Evolutionary conservation across 2,329 filamentous ascomycete genomes (phyloP).

Genomic region (Teratosphaeria gauchensis): DNA sequence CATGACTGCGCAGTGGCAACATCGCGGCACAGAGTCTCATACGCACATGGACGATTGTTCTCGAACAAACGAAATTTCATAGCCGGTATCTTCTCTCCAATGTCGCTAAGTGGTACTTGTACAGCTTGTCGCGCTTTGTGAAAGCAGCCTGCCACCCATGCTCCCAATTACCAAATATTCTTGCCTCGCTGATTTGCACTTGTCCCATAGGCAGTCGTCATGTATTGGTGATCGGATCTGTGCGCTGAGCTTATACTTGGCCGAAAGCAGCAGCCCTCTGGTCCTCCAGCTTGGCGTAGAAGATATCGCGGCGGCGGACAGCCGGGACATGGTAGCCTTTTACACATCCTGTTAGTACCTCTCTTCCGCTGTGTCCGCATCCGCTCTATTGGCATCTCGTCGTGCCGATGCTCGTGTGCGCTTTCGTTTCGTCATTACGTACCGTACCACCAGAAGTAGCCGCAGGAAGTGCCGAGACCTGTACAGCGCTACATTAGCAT

Average conservation of each 20-base stretch:
- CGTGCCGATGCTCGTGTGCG: not conserved
- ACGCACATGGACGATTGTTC: not conserved
- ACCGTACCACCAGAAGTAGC: slow-evolving; percentile 61
- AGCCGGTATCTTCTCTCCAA: not conserved
- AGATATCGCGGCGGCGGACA: slow-evolving; percentile 53
- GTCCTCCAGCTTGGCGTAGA: slow-evolving; percentile 55
- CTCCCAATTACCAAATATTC: not conserved
- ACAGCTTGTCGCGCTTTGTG: slow-evolving; percentile 1
- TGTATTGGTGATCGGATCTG: not conserved
- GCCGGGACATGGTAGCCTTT: slow-evolving; percentile 55
- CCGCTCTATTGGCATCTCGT: not conserved
- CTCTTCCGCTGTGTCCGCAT: not conserved
- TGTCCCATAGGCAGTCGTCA: not conserved
- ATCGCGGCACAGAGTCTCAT: not conserved
- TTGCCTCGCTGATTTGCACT: not conserved
- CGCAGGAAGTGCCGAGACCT: slow-evolving; percentile 54
- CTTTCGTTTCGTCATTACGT: slow-evolving; percentile 24
- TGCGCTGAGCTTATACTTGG: slow-evolving; percentile 17
- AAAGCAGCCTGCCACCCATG: not conserved
- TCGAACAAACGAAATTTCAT: not conserved
- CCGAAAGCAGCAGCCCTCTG: slow-evolving; percentile 44
- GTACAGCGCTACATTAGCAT: not conserved
- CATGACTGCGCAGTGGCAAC: not conserved
- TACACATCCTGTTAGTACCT: slow-evolving; percentile 5
- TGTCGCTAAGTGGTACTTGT: slow-evolving; percentile 5